Evolutionary conservation across 192 early-diverging fungal genomes (phyloP), one percentile per base, ranked within the genome.

Genomic region (Backusella parvicylindrica): DNA sequence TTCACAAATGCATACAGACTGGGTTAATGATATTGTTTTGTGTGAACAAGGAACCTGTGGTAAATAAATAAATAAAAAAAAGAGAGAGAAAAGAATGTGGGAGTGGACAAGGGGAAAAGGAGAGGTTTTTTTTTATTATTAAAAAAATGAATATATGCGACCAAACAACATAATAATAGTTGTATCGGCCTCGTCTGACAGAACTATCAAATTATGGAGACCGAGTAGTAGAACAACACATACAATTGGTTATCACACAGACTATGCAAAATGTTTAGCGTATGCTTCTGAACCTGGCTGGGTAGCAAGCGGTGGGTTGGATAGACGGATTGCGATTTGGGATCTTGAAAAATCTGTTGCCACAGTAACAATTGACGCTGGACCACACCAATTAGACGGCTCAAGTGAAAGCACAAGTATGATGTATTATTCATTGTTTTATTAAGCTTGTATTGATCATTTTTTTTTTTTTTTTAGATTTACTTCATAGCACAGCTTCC

Each of bases 1-100:
- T 31, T 93, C 86, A 68, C 87, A 93, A 76, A 87, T 93, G 65
- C 98, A 99, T 75, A 92, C 90, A 7, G 96, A 98, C 82, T 99
- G 98, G 98, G 92, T 99, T 7, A 99, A 98, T 80, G 98, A 97
- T 71, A 87, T 99, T 56, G 89, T 90, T 23, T 84, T 95, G 15
- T 90, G 88, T 68, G 86, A 94, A 69, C 76, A 87, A 49, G 88
- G 87, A 67, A 85, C 86, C 50, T 81, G 81, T 74, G 82, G 93
- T 94, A 81, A 84, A 83, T 83, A 23, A 65, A 37, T 11, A n/a
- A n/a, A 26, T 53, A 70, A 43, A 43, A 16, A 7, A 9, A 36
- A 30, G 7, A 5, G 49, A 6, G 49, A 50, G 21, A 47, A 9
- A 6, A 16, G 12, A 47, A 41, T 13, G 28, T 56, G 18, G 0